Evolutionary conservation across 805 yeast genomes (phyloP).

Genomic region (Limtongozyma cylindracea): DNA sequence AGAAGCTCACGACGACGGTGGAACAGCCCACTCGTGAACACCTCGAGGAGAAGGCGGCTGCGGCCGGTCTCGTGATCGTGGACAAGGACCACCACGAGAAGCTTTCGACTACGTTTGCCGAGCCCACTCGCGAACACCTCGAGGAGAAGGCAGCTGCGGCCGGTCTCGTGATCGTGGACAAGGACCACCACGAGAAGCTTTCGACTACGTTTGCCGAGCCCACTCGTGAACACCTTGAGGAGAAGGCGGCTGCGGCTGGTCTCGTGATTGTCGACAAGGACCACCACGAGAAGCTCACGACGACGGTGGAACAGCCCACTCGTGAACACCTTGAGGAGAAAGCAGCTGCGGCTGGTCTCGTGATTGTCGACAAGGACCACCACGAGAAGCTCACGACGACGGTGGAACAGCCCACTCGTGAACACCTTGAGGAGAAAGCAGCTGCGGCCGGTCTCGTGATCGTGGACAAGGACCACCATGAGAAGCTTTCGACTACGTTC

Average conservation of each 20-base stretch:
- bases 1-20: too few relatives aligned
- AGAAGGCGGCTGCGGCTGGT: neutral
- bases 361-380: constrained; percentile 3
- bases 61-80: too few relatives aligned
- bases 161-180: constrained; percentile 3
- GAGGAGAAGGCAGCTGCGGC: constrained; percentile 4
- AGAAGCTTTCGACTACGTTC: constrained; percentile 3
- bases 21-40: too few relatives aligned
- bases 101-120: constrained; percentile 1
- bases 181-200: constrained; percentile 4
- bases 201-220: constrained; percentile 2
- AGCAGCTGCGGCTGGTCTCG: constrained; percentile 3
- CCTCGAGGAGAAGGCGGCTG: too few relatives aligned
- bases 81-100: constrained; percentile 1
- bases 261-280: constrained; percentile 2
- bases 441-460: constrained; percentile 2
- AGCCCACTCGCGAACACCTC: constrained; percentile 9
- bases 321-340: constrained; percentile 4
- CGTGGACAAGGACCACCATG: constrained; percentile 4
- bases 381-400: constrained; percentile 2
- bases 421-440: constrained; percentile 7
- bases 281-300: constrained; percentile 3
- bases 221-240: constrained; percentile 1
- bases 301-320: constrained; percentile 1
- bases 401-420: constrained; percentile 1